These are phyloP conservation scores for Kockiozyma suomiensis DNA, from an alignment of 805 yeast genomes.

Conservation along the genomic window DNA sequence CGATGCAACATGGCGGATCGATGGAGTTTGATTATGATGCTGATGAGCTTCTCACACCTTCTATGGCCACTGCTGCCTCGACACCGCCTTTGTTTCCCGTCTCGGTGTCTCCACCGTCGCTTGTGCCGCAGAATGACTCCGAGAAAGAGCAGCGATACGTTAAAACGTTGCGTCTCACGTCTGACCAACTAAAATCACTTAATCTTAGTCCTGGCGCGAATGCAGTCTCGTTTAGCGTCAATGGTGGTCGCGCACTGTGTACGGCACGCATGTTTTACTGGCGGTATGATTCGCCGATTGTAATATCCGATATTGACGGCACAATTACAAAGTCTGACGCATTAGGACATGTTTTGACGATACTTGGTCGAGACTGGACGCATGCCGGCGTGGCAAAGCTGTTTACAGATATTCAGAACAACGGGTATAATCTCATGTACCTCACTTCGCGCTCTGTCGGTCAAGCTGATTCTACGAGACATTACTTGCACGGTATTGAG, in stretches of 20 bases:
- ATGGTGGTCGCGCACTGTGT: constrained; percentile 78
- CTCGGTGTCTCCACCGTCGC: constrained; percentile 24
- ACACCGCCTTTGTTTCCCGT: constrained; percentile 15
- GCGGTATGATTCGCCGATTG: constrained; percentile 84
- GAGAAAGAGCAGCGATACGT: constrained; percentile 52
- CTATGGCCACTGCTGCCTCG: constrained; percentile 29
- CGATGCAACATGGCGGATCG: constrained; percentile 21
- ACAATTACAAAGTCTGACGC: constrained; percentile 98
- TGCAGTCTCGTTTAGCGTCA: constrained; percentile 74
- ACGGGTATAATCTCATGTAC: constrained; percentile 92
- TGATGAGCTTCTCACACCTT: constrained; percentile 22
- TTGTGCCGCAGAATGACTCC: background rate
- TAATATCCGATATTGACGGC: constrained; percentile 96
- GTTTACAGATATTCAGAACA: constrained; percentile 79
- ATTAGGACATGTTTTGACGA: constrained; percentile 88
- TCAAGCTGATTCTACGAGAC: constrained; percentile 87
- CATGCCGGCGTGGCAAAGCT: constrained; percentile 92
- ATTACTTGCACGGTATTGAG: constrained; percentile 72
- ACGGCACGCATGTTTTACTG: constrained; percentile 76
- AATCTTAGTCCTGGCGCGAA: constrained; percentile 79
- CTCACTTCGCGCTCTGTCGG: constrained; percentile 95
- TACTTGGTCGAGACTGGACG: constrained; percentile 97
- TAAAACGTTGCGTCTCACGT: constrained; percentile 85
- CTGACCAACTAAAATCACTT: constrained; percentile 79
- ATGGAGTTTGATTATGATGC: constrained; percentile 35